phyloP scores from a whole-genome alignment of 1,284 basidiomycete genomes.

The Termitomyces sp. region DNA sequence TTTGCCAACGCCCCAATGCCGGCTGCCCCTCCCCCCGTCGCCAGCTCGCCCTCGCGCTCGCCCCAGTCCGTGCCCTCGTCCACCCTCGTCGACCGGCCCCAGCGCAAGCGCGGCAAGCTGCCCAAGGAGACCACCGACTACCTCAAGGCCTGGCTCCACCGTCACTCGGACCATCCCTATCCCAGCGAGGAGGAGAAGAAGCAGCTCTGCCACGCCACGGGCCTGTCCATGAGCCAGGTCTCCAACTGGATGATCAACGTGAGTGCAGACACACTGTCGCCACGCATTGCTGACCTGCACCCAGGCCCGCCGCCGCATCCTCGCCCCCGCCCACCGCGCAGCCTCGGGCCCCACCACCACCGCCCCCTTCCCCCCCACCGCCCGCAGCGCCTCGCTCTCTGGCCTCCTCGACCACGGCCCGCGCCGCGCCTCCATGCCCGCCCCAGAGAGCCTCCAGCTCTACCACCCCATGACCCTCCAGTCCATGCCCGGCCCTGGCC shows the following conservation, averaged over 20 bases:
- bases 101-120: constrained; percentile 79
- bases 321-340: constrained; percentile 73
- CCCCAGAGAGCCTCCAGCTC: constrained; percentile 57
- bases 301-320: constrained; percentile 78
- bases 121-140: constrained; percentile 88
- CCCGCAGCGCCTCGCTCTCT: constrained; percentile 39
- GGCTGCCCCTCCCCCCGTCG: constrained; percentile 36
- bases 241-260: constrained; percentile 93
- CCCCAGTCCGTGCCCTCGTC: constrained; percentile 47
- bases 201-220: constrained; percentile 78
- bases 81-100: constrained; percentile 64
- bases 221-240: constrained; percentile 83
- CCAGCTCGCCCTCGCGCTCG: constrained; percentile 45
- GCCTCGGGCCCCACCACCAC: constrained; percentile 71
- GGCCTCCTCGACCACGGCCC: constrained; percentile 37
- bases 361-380: constrained; percentile 54
- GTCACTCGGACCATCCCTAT: constrained; percentile 86
- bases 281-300: too few species aligned
- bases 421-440: constrained; percentile 41
- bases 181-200: constrained; percentile 91
- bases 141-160: constrained; percentile 86
- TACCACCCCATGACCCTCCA: constrained; percentile 73
- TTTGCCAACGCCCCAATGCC: constrained; percentile 17
- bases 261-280: constrained; percentile 30
- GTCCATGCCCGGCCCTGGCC: constrained; percentile 37